Evolutionary conservation across 2,329 filamentous ascomycete genomes (phyloP), one percentile per base, ranked within the genome.

Genomic region (Colletotrichum nymphaeae): DNA sequence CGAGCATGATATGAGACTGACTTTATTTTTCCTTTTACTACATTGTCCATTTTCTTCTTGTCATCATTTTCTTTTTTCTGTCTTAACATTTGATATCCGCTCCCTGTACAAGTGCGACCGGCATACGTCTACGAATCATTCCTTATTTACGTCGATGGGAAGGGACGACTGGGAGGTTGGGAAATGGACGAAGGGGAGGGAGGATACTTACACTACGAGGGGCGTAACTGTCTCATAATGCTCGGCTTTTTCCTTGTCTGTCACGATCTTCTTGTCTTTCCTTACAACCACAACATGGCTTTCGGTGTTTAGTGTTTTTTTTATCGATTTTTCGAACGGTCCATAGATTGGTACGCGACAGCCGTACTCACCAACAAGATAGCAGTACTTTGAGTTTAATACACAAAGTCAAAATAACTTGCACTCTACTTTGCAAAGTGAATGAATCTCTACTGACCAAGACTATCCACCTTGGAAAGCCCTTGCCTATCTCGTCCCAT

Each of bases 81-180:
- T 73, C 67, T 71, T 58, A 71, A 56, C 71, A 73, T 71, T 64
- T 70, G 71, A 73, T 73, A 73, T 73, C 71, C 60, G 71, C 67
- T 73, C 71, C 59, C 56, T 73, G 60, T 71, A 73, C 67, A 71
- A 71, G 56, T 66, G 62, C 67, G 71, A 57, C 35, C 53, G 32
- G 32, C 35, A 57, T 46, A 46, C 63, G 57, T 57, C 63, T 12
- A 71, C 62, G 71, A 71, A 66, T 71, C 71, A 73, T 73, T 73
- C 71, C 62, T 73, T 73, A 71, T 57, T 63, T 24, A 59, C 52
- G 60, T 26, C 26, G 56, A 42, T 9, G 66, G 52, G 30, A 19
- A 26, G 35, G 14, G 8, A 58, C 7, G 19, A 12, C 26, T 6
- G 57, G 52, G 24, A 35, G 59, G 37, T n/a, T 49, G 42, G 9